These are phyloP conservation scores for Aureobasidium sp. DNA, from an alignment of 2,329 filamentous ascomycete genomes.

Conservation along the genomic window DNA sequence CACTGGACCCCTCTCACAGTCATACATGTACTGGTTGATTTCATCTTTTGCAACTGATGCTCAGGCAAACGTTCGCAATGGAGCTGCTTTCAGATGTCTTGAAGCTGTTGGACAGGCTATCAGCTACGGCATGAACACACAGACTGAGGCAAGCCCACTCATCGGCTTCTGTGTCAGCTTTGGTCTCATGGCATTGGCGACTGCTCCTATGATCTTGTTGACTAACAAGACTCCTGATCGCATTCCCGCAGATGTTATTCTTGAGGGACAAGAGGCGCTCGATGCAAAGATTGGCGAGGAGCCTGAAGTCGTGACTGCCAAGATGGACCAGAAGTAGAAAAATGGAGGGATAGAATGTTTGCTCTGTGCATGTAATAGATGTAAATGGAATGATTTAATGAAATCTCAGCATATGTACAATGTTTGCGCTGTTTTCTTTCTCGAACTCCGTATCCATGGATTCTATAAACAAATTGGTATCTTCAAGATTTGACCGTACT, in stretches of 20 bases:
- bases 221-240: slow-evolving; percentile 29
- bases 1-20: slow-evolving; percentile 10
- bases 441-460: not conserved
- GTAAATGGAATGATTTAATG: not conserved
- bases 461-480: not conserved
- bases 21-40: slow-evolving; percentile 16
- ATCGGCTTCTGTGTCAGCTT: slow-evolving; percentile 26
- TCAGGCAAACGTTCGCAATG: slow-evolving; percentile 12
- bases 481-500: not conserved
- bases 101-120: slow-evolving; percentile 15
- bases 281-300: slow-evolving; percentile 9
- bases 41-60: slow-evolving; percentile 14
- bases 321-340: not conserved
- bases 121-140: slow-evolving; percentile 12
- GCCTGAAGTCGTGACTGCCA: not conserved
- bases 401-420: not conserved
- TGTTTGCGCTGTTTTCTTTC: not conserved
- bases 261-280: slow-evolving; percentile 18
- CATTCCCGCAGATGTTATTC: slow-evolving; percentile 20
- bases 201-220: slow-evolving; percentile 28
- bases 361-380: not conserved
- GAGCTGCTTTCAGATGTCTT: slow-evolving; percentile 9
- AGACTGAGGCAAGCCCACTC: not conserved
- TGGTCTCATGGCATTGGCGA: slow-evolving; percentile 27
- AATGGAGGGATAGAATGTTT: not conserved